These are phyloP conservation scores for Dentipellis sp. DNA, from an alignment of 768 basidiomycete genomes.

Conservation along the genomic window DNA sequence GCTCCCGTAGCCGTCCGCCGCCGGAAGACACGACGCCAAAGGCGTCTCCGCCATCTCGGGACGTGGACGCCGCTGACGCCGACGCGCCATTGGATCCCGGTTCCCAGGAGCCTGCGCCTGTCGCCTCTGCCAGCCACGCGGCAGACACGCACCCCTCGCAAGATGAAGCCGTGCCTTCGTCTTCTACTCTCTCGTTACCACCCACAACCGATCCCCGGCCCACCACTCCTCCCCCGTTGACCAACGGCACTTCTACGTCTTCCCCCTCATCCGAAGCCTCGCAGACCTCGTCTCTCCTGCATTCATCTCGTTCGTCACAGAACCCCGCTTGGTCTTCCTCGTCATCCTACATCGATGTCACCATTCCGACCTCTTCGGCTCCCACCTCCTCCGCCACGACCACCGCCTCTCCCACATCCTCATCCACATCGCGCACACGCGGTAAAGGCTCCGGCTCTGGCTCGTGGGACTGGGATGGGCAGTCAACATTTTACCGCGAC, in stretches of 20 bases:
- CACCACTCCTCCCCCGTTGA: neutral
- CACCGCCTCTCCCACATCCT: neutral
- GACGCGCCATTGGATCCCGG: neutral
- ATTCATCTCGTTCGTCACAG: neutral
- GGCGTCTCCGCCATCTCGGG: neutral
- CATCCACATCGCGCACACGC: neutral
- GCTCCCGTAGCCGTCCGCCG: neutral
- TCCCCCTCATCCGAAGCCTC: neutral
- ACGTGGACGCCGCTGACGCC: neutral
- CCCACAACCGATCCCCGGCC: neutral
- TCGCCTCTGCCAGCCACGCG: neutral
- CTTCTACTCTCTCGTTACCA: neutral
- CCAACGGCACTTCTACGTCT: neutral
- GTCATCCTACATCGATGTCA: neutral
- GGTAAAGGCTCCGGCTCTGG: neutral
- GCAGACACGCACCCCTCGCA: neutral
- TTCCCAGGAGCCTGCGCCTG: neutral
- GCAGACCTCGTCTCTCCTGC: neutral
- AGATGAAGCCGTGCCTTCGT: neutral
- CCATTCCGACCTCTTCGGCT: neutral
- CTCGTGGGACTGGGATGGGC: constrained; percentile 7
- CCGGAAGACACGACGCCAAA: neutral
- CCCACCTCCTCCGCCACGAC: neutral
- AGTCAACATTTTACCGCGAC: constrained; percentile 1
- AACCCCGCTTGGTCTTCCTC: neutral